phyloP scores from a whole-genome alignment of 768 basidiomycete genomes.

The Suillus placidus region DNA sequence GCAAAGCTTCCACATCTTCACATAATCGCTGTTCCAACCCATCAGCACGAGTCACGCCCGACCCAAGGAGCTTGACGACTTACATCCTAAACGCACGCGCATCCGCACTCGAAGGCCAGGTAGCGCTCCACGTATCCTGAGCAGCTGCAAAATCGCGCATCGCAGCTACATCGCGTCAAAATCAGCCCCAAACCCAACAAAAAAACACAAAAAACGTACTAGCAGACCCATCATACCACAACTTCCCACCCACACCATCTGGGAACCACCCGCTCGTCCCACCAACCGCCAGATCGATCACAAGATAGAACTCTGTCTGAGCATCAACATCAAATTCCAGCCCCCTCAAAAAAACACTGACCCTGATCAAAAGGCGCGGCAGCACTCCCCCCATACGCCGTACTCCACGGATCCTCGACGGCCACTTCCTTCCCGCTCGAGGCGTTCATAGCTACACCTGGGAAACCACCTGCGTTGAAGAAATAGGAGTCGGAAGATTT shows the following conservation, averaged over 20 bases:
- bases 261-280: slow-evolving; percentile 65
- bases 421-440: slow-evolving; percentile 41
- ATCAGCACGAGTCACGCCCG: not conserved
- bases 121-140: slow-evolving; percentile 68
- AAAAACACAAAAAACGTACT: slow-evolving; percentile 39
- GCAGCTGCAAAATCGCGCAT: slow-evolving; percentile 70
- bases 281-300: slow-evolving; percentile 80
- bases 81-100: slow-evolving; percentile 73
- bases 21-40: slow-evolving; percentile 27
- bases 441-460: slow-evolving; percentile 48
- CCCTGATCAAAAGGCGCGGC: slow-evolving; percentile 48
- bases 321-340: not conserved
- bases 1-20: slow-evolving; percentile 39
- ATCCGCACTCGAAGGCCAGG: slow-evolving; percentile 68
- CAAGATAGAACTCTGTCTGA: slow-evolving; percentile 71
- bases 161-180: slow-evolving; percentile 40
- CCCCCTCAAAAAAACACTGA: slow-evolving; percentile 35
- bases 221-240: slow-evolving; percentile 63
- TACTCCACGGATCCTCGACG: slow-evolving; percentile 53
- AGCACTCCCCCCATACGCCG: slow-evolving; percentile 41
- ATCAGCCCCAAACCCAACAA: slow-evolving; percentile 24
- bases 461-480: slow-evolving; percentile 55
- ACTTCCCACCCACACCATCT: slow-evolving; percentile 52
- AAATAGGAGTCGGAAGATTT: slow-evolving; percentile 48
- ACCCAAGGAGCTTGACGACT: not conserved